These are phyloP conservation scores for Psilocybe mexicana DNA, from an alignment of 1,284 basidiomycete genomes.

Conservation along the genomic window DNA sequence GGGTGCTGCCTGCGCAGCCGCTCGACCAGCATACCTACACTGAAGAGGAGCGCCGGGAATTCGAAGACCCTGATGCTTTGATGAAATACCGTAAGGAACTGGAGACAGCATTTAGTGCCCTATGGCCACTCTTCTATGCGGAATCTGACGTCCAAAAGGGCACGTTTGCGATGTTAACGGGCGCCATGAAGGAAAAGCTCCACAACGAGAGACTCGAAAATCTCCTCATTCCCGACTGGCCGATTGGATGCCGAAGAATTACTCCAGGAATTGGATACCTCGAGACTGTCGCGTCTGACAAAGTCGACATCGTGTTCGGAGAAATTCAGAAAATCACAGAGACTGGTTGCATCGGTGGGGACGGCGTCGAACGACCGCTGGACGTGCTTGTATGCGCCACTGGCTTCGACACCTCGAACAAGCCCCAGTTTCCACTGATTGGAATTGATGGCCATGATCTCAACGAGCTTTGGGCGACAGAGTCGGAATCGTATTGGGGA, in stretches of 20 bases:
- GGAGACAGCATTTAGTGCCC: conserved; percentile 21
- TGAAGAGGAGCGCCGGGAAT: conserved; percentile 26
- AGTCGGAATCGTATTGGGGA: conserved; percentile 30
- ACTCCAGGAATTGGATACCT: conserved; percentile 34
- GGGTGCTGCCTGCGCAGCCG: conserved; percentile 30
- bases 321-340: conserved; percentile 30
- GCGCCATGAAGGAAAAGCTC: conserved; percentile 27
- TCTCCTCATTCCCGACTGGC: conserved; percentile 28
- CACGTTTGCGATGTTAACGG: conserved; percentile 12
- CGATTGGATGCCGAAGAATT: conserved; percentile 31
- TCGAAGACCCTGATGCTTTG: conserved; percentile 26
- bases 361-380: conserved; percentile 29
- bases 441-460: conserved; percentile 27
- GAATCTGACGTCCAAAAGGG: conserved; percentile 26
- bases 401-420: conserved; percentile 34
- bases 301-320: conserved; percentile 32
- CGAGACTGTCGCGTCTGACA: conserved; percentile 29
- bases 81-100: conserved; percentile 29
- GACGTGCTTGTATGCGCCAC: conserved; percentile 38
- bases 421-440: conserved; percentile 31
- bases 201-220: conserved; percentile 19
- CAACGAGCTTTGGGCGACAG: conserved; percentile 30
- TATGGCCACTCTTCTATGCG: conserved; percentile 27
- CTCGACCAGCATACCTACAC: conserved; percentile 28
- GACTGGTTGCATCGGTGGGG: conserved; percentile 26